A percentile compares a stretch with the other conserved stretches of the same genome.
Conservation (phyloP, 2,329 filamentous ascomycete species). For the Plectosphaerella plurivora region DNA sequence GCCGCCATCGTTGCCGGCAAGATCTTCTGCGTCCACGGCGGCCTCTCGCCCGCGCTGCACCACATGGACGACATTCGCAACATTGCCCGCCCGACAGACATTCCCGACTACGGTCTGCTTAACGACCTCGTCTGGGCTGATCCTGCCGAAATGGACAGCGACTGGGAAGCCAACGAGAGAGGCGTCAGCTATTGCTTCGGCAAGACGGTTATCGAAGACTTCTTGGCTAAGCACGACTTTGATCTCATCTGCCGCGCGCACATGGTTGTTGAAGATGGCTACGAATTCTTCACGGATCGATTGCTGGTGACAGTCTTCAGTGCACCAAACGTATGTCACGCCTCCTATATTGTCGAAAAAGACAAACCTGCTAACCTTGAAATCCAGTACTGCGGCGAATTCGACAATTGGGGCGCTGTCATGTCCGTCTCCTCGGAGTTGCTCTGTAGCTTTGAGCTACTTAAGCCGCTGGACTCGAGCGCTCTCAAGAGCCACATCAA, state of each 20-base stretch:
- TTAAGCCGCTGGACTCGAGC: conserved; percentile 94
- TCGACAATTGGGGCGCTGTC: conserved; percentile 98
- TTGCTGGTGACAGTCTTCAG: conserved; percentile 96
- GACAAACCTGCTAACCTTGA: conserved; percentile 17
- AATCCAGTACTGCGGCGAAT: conserved; percentile 88
- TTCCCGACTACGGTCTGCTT: conserved; percentile 91
- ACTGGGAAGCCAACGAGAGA: conserved; percentile 96
- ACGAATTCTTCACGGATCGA: conserved; percentile 96
- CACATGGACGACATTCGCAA: conserved; percentile 99
- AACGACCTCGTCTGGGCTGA: conserved; percentile 98
- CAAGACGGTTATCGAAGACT: conserved; percentile 96
- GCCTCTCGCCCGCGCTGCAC: conserved; percentile 82
- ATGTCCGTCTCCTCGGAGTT: conserved; percentile 96
- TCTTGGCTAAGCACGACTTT: conserved; percentile 90
- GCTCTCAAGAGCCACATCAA: conserved; percentile 98
- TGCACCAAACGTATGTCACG: conserved; percentile 81
- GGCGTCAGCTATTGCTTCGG: conserved; percentile 98
- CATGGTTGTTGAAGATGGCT: conserved; percentile 99
- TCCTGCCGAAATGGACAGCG: conserved; percentile 94
- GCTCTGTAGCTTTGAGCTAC: conserved; percentile 92
- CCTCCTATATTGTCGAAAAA: not conserved
- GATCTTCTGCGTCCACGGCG: conserved; percentile 96
- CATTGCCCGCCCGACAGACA: conserved; percentile 92
- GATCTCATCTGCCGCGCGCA: conserved; percentile 95
- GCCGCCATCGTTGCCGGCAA: conserved; percentile 95